These are phyloP conservation scores for Termitomyces sp. DNA, from an alignment of 768 basidiomycete genomes.

Conservation along the genomic window DNA sequence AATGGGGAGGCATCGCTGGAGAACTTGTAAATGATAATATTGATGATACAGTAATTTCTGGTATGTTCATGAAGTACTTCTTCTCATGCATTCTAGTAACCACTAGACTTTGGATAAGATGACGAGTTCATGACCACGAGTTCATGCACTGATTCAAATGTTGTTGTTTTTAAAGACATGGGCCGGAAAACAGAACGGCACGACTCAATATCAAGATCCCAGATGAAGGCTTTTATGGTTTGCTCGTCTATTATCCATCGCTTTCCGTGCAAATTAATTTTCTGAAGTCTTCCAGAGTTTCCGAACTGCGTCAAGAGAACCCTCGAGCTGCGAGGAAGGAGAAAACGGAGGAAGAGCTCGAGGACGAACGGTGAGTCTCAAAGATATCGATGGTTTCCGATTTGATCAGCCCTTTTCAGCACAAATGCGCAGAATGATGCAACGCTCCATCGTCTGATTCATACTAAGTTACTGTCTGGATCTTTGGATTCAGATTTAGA, in stretches of 20 bases:
- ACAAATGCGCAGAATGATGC: constrained; percentile 76
- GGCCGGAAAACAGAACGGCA: constrained; percentile 4
- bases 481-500: constrained; percentile 59
- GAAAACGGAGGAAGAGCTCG: constrained; percentile 34
- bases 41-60: constrained; percentile 4
- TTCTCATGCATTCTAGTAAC: not conserved
- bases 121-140: constrained; percentile 36
- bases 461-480: constrained; percentile 74
- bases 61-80: not conserved
- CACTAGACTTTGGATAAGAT: constrained; percentile 36
- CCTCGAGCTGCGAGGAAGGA: constrained; percentile 14
- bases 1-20: constrained; percentile 33
- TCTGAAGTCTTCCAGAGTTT: constrained; percentile 68
- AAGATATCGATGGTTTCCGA: not conserved
- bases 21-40: not conserved
- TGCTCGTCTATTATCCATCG: constrained; percentile 9
- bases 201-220: constrained; percentile 28
- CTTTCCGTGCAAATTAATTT: constrained; percentile 19
- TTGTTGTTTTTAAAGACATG: constrained; percentile 53
- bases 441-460: constrained; percentile 70
- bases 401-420: constrained; percentile 29
- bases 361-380: constrained; percentile 46
- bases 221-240: constrained; percentile 76
- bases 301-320: constrained; percentile 43
- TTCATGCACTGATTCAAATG: constrained; percentile 27